A percentile compares a stretch with the other conserved stretches of the same genome.
These are phyloP conservation scores for Ricinus communis DNA, from an alignment of 345 rosid species.

Conservation along the genomic window DNA sequence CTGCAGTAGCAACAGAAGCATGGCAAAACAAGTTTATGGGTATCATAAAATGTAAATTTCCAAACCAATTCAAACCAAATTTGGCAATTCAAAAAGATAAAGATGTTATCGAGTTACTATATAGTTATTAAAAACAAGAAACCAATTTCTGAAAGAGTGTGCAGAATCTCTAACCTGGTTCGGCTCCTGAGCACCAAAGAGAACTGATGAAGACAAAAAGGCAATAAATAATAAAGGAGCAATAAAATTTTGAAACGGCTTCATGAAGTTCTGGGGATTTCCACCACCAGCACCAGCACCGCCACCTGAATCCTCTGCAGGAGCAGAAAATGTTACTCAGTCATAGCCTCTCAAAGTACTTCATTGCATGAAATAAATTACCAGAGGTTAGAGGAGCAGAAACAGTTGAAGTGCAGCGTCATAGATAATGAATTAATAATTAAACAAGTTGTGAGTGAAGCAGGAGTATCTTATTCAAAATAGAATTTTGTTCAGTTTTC, in stretches of 20 bases:
- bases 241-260: slow-evolving; percentile 23
- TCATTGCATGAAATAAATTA: background rate
- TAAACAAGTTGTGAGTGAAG: no score
- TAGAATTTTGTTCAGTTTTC: no score
- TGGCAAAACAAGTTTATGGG: no score
- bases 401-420: no score
- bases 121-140: background rate
- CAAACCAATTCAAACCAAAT: background rate
- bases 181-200: slow-evolving; percentile 24
- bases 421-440: no score
- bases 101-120: background rate
- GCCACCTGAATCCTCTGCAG: slow-evolving; percentile 36
- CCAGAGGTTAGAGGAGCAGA: background rate
- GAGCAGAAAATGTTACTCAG: slow-evolving; percentile 9
- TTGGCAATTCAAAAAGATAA: background rate
- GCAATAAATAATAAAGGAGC: slow-evolving; percentile 27
- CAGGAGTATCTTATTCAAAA: no score
- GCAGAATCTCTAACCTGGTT: slow-evolving; percentile 33
- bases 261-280: slow-evolving; percentile 23
- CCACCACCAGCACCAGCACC: slow-evolving; percentile 34
- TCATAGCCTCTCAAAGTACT: background rate
- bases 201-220: slow-evolving; percentile 12
- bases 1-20: no score
- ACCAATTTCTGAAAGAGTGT: slow-evolving; percentile 4
- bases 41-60: background rate